phyloP scores from a whole-genome alignment of 352 stramenopile species.

The Phytophthora uliginosa region DNA sequence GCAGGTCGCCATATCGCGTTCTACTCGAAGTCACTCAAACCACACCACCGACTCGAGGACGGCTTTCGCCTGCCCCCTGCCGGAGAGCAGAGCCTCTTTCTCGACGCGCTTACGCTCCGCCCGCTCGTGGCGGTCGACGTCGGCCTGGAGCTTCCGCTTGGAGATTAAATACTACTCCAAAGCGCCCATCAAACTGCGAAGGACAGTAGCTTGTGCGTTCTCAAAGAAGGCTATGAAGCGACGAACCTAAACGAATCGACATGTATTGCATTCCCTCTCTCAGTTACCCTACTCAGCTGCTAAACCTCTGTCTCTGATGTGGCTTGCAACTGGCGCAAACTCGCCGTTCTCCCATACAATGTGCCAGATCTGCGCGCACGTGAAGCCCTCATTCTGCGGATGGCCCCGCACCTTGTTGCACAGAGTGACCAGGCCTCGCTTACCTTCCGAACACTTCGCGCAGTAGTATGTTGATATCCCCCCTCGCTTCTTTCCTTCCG shows the following conservation, averaged over 20 bases:
- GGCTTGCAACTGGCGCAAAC: conserved; percentile 3
- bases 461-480: conserved; percentile 18
- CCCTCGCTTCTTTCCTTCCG: conserved; percentile 11
- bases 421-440: neutral
- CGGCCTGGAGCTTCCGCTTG: too few species aligned
- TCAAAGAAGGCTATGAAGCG: neutral
- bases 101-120: too few species aligned
- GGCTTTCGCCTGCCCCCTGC: too few species aligned
- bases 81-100: too few species aligned
- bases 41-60: neutral
- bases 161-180: too few species aligned
- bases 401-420: conserved; percentile 26
- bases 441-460: conserved; percentile 10
- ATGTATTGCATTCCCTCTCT: neutral
- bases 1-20: conserved; percentile 3
- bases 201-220: neutral
- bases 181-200: too few species aligned
- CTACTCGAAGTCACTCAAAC: neutral
- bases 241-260: neutral
- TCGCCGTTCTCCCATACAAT: conserved; percentile 29
- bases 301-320: conserved; percentile 10
- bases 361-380: conserved; percentile 31
- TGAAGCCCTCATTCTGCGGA: conserved; percentile 12
- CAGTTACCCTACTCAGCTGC: conserved; percentile 1
- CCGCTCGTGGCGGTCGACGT: too few species aligned